Percentiles rank a stretch among this genome's conserved stretches.
phyloP scores from a whole-genome alignment of 2,329 filamentous ascomycete genomes.

The Ophiocordyceps camponoti-saundersi region DNA sequence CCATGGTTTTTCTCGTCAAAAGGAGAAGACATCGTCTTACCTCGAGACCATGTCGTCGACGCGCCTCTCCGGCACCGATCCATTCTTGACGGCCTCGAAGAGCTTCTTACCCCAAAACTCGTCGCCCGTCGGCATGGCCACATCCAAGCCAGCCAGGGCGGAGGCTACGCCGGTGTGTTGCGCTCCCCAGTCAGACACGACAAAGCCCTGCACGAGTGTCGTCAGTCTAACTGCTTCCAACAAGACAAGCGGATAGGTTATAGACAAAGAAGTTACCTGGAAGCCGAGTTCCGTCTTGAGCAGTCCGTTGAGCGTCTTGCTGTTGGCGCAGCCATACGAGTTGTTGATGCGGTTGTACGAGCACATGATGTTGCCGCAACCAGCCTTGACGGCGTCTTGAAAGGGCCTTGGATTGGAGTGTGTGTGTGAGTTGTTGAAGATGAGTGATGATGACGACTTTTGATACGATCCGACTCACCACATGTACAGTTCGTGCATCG shows the following conservation, averaged over 20 bases:
- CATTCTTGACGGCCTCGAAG: constrained; percentile 64
- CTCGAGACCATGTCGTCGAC: constrained; percentile 74
- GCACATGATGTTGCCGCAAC: constrained; percentile 45
- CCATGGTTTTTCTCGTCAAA: too few species aligned
- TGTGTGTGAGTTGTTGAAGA: constrained; percentile 20
- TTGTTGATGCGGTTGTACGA: constrained; percentile 58
- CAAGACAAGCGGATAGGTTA: too few species aligned
- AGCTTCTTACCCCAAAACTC: constrained; percentile 59
- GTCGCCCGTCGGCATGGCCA: constrained; percentile 31
- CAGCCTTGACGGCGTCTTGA: constrained; percentile 46
- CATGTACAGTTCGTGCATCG: constrained; percentile 58
- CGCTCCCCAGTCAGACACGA: constrained; percentile 77
- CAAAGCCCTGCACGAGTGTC: constrained; percentile 55
- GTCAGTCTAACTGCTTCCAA: too few species aligned
- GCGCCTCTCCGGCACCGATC: constrained; percentile 66
- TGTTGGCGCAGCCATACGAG: constrained; percentile 41
- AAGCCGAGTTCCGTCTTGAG: constrained; percentile 71
- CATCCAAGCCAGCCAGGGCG: constrained; percentile 68
- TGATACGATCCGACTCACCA: constrained; percentile 76
- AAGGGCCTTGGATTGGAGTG: constrained; percentile 35
- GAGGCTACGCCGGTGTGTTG: constrained; percentile 61
- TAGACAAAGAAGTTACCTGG: constrained; percentile 18
- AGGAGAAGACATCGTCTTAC: neutral
- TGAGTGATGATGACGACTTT: constrained; percentile 79
- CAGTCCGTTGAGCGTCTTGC: constrained; percentile 60